Evolutionary conservation across 2,329 filamentous ascomycete genomes (phyloP).

Genomic region (Diaporthe batatas): DNA sequence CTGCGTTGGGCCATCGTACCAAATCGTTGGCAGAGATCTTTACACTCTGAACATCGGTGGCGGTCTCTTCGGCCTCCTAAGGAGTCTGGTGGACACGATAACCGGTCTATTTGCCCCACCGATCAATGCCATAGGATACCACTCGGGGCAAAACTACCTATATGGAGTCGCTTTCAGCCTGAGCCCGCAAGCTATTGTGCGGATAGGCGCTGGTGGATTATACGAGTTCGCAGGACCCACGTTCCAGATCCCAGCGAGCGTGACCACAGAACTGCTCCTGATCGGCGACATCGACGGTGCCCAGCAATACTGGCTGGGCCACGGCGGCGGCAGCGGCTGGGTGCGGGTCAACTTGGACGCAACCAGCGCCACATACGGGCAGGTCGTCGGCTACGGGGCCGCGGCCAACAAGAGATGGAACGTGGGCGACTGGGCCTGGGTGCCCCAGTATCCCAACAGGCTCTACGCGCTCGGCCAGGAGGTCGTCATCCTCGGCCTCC

Average conservation of each 20-base stretch:
- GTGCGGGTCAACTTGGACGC: slow-evolving; percentile 15
- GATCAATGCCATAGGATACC: slow-evolving; percentile 15
- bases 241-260: not conserved
- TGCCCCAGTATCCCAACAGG: not conserved
- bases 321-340: not conserved
- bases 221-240: not conserved
- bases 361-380: not conserved
- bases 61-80: not conserved
- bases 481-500: not conserved
- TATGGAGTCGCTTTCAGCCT: not conserved
- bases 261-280: not conserved
- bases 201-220: not conserved
- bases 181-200: not conserved
- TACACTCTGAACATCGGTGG: not conserved
- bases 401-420: not conserved
- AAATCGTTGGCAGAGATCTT: not conserved
- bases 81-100: not conserved
- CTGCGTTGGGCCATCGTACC: not conserved
- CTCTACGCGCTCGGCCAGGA: slow-evolving; percentile 22
- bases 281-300: slow-evolving; percentile 18
- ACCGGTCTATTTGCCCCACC: not conserved
- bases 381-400: not conserved
- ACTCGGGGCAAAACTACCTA: not conserved
- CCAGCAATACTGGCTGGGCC: slow-evolving; percentile 24
- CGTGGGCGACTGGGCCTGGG: slow-evolving; percentile 26